Percentiles rank a stretch among this genome's conserved stretches.
Conservation (phyloP, 345 rosid genomes). For the Murraya paniculata region DNA sequence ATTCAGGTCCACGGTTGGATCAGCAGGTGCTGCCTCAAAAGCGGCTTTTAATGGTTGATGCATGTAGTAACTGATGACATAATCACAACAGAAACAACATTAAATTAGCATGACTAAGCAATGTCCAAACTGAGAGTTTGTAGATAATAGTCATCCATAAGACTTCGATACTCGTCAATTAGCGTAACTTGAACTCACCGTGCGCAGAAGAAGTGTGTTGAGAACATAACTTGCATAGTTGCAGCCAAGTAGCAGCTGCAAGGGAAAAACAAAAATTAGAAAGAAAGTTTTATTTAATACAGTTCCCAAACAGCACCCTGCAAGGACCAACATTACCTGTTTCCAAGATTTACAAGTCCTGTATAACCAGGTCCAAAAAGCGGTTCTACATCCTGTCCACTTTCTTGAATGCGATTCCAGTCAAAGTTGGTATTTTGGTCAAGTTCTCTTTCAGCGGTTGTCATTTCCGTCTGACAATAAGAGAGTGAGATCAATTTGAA, state of each 20-base stretch:
- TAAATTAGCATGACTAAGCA: conserved; percentile 9
- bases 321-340: conserved; percentile 54
- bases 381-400: conserved; percentile 84
- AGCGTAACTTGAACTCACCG: conserved; percentile 43
- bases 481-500: conserved; percentile 15
- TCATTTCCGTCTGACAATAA: conserved; percentile 87
- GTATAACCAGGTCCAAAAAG: conserved; percentile 94
- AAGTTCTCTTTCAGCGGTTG: conserved; percentile 99
- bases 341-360: conserved; percentile 95
- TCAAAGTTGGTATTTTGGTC: conserved; percentile 97
- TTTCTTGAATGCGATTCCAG: conserved; percentile 99
- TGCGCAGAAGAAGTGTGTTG: conserved; percentile 62
- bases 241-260: conserved; percentile 99
- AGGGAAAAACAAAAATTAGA: conserved; percentile 26
- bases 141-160: conserved; percentile 5
- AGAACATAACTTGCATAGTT: conserved; percentile 92
- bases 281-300: conserved; percentile 12
- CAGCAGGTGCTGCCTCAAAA: conserved; percentile 88
- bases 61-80: conserved; percentile 54
- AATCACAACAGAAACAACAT: conserved; percentile 14
- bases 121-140: neutral
- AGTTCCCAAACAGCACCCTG: conserved; percentile 5
- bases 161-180: neutral
- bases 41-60: conserved; percentile 72
- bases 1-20: conserved; percentile 93